phyloP scores from a whole-genome alignment of 1,284 basidiomycete species.

The Leccinum solheimii region DNA sequence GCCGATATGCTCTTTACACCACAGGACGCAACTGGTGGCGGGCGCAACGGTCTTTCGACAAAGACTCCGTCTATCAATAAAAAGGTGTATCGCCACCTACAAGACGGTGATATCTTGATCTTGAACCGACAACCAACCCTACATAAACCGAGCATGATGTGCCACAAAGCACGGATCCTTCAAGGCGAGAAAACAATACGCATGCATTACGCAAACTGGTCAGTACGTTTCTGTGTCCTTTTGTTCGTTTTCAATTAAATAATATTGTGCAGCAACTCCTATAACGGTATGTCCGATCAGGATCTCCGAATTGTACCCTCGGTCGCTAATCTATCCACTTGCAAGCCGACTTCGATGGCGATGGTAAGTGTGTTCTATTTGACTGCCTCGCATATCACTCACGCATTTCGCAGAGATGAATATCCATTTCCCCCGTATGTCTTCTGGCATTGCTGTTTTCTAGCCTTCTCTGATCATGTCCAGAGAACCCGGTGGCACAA shows the following conservation, averaged over 20 bases:
- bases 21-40: constrained; percentile 65
- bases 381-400: constrained; percentile 12
- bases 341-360: constrained; percentile 97
- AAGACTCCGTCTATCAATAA: constrained; percentile 84
- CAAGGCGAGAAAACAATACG: constrained; percentile 98
- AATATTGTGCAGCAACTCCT: constrained; percentile 76
- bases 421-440: constrained; percentile 96
- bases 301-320: constrained; percentile 4
- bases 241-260: constrained; percentile 7
- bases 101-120: constrained; percentile 94
- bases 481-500: constrained; percentile 90
- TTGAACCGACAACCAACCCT: constrained; percentile 98
- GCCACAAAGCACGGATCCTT: constrained; percentile 90
- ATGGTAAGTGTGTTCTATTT: constrained; percentile 55
- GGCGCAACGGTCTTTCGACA: constrained; percentile 62
- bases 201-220: constrained; percentile 99
- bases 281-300: constrained; percentile 69
- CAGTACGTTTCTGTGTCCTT: constrained; percentile 29
- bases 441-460: constrained; percentile 5
- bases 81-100: constrained; percentile 95
- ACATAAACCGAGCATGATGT: constrained; percentile 99
- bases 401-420: constrained; percentile 81
- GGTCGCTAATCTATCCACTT: constrained; percentile 15
- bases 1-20: constrained; percentile 98
- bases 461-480: constrained; percentile 9